These are phyloP conservation scores for Pseudonitzschia pungens DNA, from an alignment of 108 stramenopile genomes.

Conservation along the genomic window DNA sequence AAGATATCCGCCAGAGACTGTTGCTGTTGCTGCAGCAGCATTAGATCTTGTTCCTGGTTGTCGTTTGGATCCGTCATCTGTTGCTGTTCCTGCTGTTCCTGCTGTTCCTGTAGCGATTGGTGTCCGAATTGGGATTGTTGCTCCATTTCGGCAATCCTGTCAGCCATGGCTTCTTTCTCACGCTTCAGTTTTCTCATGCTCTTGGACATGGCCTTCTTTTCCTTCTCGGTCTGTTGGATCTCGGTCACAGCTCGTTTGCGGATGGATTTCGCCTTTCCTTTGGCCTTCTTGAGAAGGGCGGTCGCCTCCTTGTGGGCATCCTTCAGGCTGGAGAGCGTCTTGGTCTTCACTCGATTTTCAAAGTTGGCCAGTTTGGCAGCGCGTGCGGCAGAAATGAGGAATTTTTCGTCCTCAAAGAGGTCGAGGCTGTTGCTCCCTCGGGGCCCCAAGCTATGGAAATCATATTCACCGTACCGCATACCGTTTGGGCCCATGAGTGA, in stretches of 20 bases:
- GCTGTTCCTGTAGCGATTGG: neutral
- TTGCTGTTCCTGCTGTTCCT: neutral
- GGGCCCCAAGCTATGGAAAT: neutral
- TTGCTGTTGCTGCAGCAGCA: neutral
- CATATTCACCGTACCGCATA: neutral
- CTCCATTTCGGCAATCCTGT: conserved; percentile 5
- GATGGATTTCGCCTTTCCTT: neutral
- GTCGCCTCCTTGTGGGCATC: neutral
- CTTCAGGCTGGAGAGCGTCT: neutral
- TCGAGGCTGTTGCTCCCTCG: neutral
- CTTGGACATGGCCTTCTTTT: neutral
- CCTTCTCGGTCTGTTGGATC: neutral
- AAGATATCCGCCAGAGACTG: neutral
- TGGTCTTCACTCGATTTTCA: neutral
- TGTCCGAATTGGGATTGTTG: neutral
- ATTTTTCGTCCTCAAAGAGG: neutral
- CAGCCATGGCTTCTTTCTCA: neutral
- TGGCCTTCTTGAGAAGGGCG: neutral
- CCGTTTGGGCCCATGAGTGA: neutral
- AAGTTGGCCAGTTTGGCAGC: neutral
- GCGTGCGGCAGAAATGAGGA: neutral
- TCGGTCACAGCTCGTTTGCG: neutral
- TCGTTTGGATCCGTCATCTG: too few species aligned
- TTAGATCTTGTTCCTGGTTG: too few species aligned
- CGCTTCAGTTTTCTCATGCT: neutral